Base-by-base conservation (phyloP, 352 stramenopile genomes). In the Phytophthora nicotianae region DNA sequence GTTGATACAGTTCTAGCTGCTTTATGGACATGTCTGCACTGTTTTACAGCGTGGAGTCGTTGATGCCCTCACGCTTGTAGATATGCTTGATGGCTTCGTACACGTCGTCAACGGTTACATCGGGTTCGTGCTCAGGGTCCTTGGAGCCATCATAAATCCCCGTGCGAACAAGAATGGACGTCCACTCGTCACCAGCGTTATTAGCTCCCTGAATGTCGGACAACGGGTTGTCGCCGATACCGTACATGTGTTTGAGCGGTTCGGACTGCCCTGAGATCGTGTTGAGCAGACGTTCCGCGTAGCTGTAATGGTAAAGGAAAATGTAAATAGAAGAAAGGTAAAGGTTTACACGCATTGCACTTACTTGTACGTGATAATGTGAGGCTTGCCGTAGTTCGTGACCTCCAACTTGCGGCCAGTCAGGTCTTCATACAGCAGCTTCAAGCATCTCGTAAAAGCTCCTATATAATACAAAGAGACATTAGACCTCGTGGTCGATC, bases 201-300 rank as follows among this genome's bases (percentile, higher is more conserved):
- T 97, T 97, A 8, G 89, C 89, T 17, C 89, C 89, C 45, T 91
- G 86, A 51, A 97, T 93, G 58, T 97, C 89, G 2, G 87, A 78
- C 27, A 87, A 62, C 17, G 89, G 89, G 60, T 97, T 97, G 74
- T 97, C 89, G 7, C 89, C 89, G 37, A 97, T 95, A 40, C 89
- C 90, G 57, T 96, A 97, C 51, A 96, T 91, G 47, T 67, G 66
- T 24, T 74, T 75, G 16, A 96, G 52, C 7, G 76, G 74, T 33
- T 67, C 49, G 23, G 66, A 51, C 20, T 72, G 65, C 7, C 65
- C 72, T 3, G 81, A 72, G 37, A 88, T 83, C 40, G 73, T 62
- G 58, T 91, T 86, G 13, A 93, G 62, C 17, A 92, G 75, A n/a
- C 65, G 53, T 53, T 95, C 71, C 0, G 83, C 86, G 50, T 81